Evolutionary conservation across 495 filamentous ascomycete genomes (phyloP), one percentile per base, ranked within the genome.

Genomic region (Penicillium silybi): DNA sequence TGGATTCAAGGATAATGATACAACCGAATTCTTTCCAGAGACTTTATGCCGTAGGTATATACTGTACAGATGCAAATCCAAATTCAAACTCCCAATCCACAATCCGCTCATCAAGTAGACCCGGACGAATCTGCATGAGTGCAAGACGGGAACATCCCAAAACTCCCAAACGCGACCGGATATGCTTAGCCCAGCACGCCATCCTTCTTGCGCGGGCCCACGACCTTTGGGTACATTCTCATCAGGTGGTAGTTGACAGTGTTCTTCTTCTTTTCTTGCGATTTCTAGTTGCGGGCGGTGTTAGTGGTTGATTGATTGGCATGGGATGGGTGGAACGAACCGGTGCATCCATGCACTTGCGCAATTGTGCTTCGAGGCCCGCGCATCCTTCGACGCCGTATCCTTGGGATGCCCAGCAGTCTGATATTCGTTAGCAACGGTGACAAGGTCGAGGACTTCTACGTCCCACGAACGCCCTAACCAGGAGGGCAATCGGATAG

Each of bases 191-290:
- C 68, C 49, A 72, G 50, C 40, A 63, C 59, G 43, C 73, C 69
- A 62, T 84, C 82, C 74, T 83, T 84, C 77, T 92, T 95, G 59
- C 83, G 80, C 7, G 85, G 83, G 1, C 81, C 80, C 41, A 77
- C 73, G 27, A 98, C 85, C 64, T 85, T 86, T 6, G 88, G 84
- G 64, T 95, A 91, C 75, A 97, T 84, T 54, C 93, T 81, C 61
- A 80, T 80, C 35, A 98, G 71, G 69, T 97, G 92, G 78, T 95
- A 96, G 73, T 98, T 98, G 80, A 97, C 92, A 48, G 83, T 87
- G 75, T 86, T 96, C 77, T 81, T 85, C 68, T 83, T 80, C 61
- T 79, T 72, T n/a, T 76, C 68, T 56, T 79, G 76, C 32, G 85
- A 73, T 77, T 77, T 85, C 79, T 91, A 65, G 20, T n/a, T 47